Conservation (phyloP, 768 basidiomycete species). For the Neoboletus brunneissimus region DNA sequence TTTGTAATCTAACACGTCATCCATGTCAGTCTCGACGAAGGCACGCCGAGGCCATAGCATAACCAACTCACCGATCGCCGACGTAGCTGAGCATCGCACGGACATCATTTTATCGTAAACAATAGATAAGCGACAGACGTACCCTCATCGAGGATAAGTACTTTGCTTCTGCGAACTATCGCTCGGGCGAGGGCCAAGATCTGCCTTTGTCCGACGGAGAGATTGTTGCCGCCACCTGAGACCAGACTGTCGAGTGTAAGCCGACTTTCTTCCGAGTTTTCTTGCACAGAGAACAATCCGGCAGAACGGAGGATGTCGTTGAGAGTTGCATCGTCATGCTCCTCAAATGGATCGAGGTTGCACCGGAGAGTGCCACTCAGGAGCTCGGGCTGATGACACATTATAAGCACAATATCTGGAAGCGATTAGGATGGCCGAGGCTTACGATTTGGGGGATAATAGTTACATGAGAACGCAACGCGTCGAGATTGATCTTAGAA, state of each 20-base stretch:
- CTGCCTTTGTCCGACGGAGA: constrained; percentile 61
- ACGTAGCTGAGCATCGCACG: constrained; percentile 36
- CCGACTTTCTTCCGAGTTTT: constrained; percentile 33
- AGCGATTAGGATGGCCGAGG: no score
- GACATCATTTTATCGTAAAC: neutral
- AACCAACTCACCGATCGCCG: constrained; percentile 37
- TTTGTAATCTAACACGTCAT: constrained; percentile 42
- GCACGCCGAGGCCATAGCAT: neutral
- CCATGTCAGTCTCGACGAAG: neutral
- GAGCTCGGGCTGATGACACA: neutral
- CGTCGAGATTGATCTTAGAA: neutral
- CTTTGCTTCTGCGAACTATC: constrained; percentile 53
- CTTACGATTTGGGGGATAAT: constrained; percentile 1
- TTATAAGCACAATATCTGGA: neutral
- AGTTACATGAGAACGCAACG: neutral
- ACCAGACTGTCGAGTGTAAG: constrained; percentile 47
- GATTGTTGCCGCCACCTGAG: constrained; percentile 42
- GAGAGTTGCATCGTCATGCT: constrained; percentile 51
- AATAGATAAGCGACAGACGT: neutral
- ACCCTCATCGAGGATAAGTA: constrained; percentile 60
- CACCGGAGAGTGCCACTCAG: constrained; percentile 54
- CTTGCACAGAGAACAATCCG: constrained; percentile 43
- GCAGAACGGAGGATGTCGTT: constrained; percentile 49
- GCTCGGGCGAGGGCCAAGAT: constrained; percentile 59
- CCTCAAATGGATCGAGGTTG: constrained; percentile 60